Conservation (phyloP, 176 grass and related monocot genomes). For the Juncus inflexus region DNA sequence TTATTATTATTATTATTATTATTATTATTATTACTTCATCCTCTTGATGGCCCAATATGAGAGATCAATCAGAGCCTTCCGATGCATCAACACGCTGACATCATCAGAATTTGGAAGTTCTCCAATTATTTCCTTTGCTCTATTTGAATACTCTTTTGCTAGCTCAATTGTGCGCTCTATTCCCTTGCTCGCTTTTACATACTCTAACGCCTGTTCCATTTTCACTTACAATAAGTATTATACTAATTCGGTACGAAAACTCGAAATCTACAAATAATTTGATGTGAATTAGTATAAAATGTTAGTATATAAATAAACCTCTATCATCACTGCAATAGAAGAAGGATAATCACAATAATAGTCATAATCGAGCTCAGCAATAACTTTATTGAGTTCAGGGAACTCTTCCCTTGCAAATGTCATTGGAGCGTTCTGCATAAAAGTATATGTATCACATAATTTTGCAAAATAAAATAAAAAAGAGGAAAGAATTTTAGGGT, state of each 20-base stretch:
- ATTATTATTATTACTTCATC: constrained; percentile 42
- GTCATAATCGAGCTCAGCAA: constrained; percentile 9
- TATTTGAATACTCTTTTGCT: constrained; percentile 46
- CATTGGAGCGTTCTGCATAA: constrained; percentile 85
- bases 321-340: not conserved
- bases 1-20: too few relatives aligned
- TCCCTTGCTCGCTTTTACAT: constrained; percentile 59
- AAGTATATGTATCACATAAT: constrained; percentile 16
- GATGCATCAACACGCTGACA: constrained; percentile 58
- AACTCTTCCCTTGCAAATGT: constrained; percentile 88
- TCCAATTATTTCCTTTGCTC: constrained; percentile 65
- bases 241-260: not conserved
- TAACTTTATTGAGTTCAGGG: constrained; percentile 63
- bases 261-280: not conserved
- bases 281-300: too few relatives aligned
- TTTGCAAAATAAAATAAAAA: not conserved
- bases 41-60: constrained; percentile 67
- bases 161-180: constrained; percentile 65
- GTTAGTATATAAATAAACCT: constrained; percentile 35
- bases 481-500: too few relatives aligned
- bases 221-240: too few relatives aligned
- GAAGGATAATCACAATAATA: too few relatives aligned
- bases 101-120: constrained; percentile 63
- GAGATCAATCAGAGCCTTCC: constrained; percentile 63
- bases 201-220: constrained; percentile 54